These are phyloP conservation scores for Mycena filopes DNA, from an alignment of 768 basidiomycete genomes.

Conservation along the genomic window DNA sequence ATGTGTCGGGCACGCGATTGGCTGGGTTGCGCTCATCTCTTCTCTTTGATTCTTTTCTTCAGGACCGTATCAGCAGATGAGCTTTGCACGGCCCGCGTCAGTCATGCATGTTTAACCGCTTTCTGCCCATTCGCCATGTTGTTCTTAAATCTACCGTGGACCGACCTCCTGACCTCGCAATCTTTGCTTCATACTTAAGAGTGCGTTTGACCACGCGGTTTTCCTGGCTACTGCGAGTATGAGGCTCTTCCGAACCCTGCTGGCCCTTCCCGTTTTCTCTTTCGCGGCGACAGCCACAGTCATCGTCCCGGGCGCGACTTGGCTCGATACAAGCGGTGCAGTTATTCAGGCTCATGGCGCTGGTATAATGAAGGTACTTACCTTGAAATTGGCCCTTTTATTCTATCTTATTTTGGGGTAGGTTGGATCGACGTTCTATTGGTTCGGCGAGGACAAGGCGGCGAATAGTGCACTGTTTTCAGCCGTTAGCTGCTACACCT, in stretches of 20 bases:
- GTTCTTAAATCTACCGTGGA: neutral
- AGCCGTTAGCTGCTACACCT: conserved; percentile 50
- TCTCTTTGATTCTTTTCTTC: too few species aligned
- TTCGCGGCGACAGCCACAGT: conserved; percentile 47
- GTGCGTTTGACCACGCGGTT: neutral
- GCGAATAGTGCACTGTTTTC: conserved; percentile 64
- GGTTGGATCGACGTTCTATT: conserved; percentile 67
- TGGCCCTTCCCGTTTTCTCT: conserved; percentile 29
- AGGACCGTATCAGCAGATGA: conserved; percentile 16
- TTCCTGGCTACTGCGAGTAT: conserved; percentile 17
- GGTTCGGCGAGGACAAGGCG: conserved; percentile 73
- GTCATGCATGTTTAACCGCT: conserved; percentile 3
- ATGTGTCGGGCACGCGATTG: too few species aligned
- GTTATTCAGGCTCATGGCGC: conserved; percentile 73
- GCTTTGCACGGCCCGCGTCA: neutral
- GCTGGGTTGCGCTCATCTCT: too few species aligned
- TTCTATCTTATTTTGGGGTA: too few species aligned
- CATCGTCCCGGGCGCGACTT: conserved; percentile 70
- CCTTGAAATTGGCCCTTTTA: too few species aligned
- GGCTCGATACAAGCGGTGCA: conserved; percentile 71
- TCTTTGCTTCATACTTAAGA: conserved; percentile 14
- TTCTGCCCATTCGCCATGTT: conserved; percentile 23
- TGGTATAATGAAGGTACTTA: conserved; percentile 62
- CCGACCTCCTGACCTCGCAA: conserved; percentile 22
- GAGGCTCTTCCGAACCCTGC: conserved; percentile 26